These are phyloP conservation scores for Penstemon newberryi DNA, from an alignment of 257 asterid species.

Conservation along the genomic window DNA sequence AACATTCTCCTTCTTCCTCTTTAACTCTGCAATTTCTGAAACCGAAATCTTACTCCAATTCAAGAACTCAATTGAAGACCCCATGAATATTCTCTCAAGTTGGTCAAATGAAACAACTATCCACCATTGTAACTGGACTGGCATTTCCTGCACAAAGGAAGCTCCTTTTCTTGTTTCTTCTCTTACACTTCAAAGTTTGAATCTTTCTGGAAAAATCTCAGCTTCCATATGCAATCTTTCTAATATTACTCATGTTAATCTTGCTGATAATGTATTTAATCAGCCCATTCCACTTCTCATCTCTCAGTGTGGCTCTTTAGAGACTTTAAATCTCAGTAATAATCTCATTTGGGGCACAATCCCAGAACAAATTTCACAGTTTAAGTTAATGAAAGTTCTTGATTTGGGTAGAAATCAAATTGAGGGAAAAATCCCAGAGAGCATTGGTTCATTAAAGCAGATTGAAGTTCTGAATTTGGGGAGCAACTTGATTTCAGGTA, in stretches of 20 bases:
- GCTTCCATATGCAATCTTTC: conserved; percentile 56
- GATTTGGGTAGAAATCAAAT: conserved; percentile 74
- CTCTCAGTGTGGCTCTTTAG: conserved; percentile 57
- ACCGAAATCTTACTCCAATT: conserved; percentile 63
- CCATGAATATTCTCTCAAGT: conserved; percentile 46
- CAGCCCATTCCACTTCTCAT: conserved; percentile 81
- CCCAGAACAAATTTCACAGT: conserved; percentile 71
- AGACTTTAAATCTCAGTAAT: conserved; percentile 59
- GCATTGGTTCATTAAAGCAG: conserved; percentile 54
- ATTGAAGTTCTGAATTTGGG: conserved; percentile 66
- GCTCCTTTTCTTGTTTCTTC: conserved; percentile 46
- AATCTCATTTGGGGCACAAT: conserved; percentile 88
- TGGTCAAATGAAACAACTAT: conserved; percentile 62
- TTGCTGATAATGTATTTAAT: conserved; percentile 70
- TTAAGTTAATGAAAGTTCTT: conserved; percentile 50
- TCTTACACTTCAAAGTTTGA: conserved; percentile 57
- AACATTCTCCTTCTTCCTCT: conserved; percentile 39
- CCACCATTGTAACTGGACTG: conserved; percentile 82
- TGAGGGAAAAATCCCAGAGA: conserved; percentile 72
- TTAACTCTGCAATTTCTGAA: conserved; percentile 51
- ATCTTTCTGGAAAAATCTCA: conserved; percentile 87
- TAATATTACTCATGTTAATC: conserved; percentile 55
- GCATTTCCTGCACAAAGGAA: conserved; percentile 57
- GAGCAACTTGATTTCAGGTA: conserved; percentile 72
- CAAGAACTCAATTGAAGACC: conserved; percentile 71